Base-by-base conservation (phyloP, 2,329 filamentous ascomycete species). In the Aureobasidium sp. region DNA sequence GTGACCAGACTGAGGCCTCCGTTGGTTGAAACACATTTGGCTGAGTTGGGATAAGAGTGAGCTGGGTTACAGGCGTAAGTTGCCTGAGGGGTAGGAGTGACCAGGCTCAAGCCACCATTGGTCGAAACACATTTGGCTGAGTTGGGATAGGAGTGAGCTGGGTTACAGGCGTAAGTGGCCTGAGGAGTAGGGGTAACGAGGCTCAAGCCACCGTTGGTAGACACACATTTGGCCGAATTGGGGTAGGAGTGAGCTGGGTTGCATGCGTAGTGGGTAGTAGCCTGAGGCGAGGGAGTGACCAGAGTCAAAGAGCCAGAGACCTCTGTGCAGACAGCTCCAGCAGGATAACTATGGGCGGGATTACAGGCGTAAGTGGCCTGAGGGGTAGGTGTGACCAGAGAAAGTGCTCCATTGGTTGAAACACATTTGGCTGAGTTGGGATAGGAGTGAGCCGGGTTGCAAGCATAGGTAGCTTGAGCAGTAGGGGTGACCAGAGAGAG, bases 1-100 rank as follows among this genome's bases (percentile, higher is more conserved):
- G 55, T 53, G 20, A 62, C 20, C 7, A 59, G 32, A 27, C 39
- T 60, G 42, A 64, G 32, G 29, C 52, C 64, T 27, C 65, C 66
- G n/a, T 53, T 46, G 17, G 36, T 62, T 15, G 53, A 44, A 17
- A 44, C 51, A 26, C 57, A 60, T 9, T 32, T 15, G 20, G 20
- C 20, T 7, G 47, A 44, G 12, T 34, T 13, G 12, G 57, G 57
- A 36, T 61, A 61, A 0, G 5, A 2, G 27, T 61, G 57, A 2
- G 57, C 57, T 9, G 57, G 57, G 37, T 61, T 61, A 37, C 58
- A 62, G 10, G 51, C 34, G n/a, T 50, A 50, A 9, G 44, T 47
- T 23, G 55, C n/a, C 10, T 41, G 23, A 17, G 55, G 3, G 12
- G 34, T 26, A 23, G 62, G 57, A 51, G 52, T 52, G 10, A 64